Percentiles rank a stretch among this genome's conserved stretches.
phyloP scores from a whole-genome alignment of 176 grass and related monocot genomes.

The Zea luxurians region DNA sequence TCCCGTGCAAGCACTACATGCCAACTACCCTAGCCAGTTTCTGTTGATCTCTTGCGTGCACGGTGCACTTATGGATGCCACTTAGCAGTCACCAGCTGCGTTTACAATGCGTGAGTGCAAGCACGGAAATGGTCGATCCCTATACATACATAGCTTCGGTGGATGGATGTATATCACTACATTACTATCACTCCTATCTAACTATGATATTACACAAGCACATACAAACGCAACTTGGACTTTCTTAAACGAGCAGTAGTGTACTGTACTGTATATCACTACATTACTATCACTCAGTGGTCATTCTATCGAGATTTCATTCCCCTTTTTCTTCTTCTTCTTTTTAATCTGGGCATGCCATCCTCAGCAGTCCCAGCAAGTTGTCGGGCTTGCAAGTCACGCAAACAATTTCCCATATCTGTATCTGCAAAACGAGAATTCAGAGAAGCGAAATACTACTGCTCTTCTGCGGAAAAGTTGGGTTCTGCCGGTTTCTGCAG shows the following conservation, averaged over 20 bases:
- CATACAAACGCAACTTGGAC: background rate
- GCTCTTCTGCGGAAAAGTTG: slow-evolving; percentile 63
- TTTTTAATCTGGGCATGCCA: background rate
- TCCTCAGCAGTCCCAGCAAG: no score
- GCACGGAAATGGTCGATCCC: background rate
- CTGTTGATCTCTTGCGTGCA: no score
- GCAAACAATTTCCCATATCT: background rate
- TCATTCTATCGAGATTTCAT: background rate
- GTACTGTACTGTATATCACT: background rate
- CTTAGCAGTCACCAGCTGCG: background rate
- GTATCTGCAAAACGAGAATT: background rate
- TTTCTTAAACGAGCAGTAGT: background rate
- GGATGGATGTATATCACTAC: background rate
- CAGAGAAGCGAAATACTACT: slow-evolving; percentile 26
- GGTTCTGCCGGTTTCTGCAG: slow-evolving; percentile 86
- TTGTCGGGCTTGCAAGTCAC: background rate
- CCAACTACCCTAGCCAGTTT: no score
- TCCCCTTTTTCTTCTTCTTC: background rate
- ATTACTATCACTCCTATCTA: slow-evolving; percentile 3
- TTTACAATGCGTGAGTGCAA: background rate
- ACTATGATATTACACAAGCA: background rate
- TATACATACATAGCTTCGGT: background rate
- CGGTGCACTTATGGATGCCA: no score
- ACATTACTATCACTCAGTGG: background rate
- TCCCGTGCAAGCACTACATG: no score